Evolutionary conservation across 2,329 filamentous ascomycete genomes (phyloP).

Genomic region (Herpomyces periplanetae): DNA sequence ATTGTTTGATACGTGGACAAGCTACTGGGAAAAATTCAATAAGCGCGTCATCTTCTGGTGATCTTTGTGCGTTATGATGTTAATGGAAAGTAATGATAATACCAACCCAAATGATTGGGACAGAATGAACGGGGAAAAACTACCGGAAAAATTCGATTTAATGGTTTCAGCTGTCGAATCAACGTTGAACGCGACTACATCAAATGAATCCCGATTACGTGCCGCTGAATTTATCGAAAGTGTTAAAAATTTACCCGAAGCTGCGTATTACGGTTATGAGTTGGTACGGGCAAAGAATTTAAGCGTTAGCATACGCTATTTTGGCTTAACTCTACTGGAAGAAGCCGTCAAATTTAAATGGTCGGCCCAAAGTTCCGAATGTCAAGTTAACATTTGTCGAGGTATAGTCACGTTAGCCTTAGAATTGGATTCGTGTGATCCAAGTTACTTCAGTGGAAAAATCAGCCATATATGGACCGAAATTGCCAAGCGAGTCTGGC

Average conservation of each 20-base stretch:
- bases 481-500: slow-evolving; percentile 70
- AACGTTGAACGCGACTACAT: slow-evolving; percentile 42
- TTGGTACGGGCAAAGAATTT: slow-evolving; percentile 37
- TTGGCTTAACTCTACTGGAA: slow-evolving; percentile 63
- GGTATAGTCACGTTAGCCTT: slow-evolving; percentile 47
- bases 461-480: slow-evolving; percentile 80
- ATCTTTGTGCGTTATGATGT: too few relatives aligned
- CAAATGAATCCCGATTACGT: slow-evolving; percentile 39
- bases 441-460: slow-evolving; percentile 59
- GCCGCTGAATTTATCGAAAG: slow-evolving; percentile 55
- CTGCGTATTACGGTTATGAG: slow-evolving; percentile 45
- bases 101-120: too few relatives aligned
- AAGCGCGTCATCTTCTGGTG: too few relatives aligned
- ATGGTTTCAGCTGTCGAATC: slow-evolving; percentile 57
- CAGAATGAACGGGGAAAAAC: slow-evolving; percentile 1
- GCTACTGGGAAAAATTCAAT: too few relatives aligned
- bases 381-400: slow-evolving; percentile 24
- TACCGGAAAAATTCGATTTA: slow-evolving; percentile 12
- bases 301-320: slow-evolving; percentile 52
- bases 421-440: slow-evolving; percentile 26
- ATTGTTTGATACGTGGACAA: too few relatives aligned
- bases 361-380: slow-evolving; percentile 25
- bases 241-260: slow-evolving; percentile 36
- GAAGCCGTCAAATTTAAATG: slow-evolving; percentile 58
- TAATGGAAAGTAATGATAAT: too few relatives aligned